These are phyloP conservation scores for Coleophoma cylindrospora DNA, from an alignment of 2,329 filamentous ascomycete genomes.

Conservation along the genomic window DNA sequence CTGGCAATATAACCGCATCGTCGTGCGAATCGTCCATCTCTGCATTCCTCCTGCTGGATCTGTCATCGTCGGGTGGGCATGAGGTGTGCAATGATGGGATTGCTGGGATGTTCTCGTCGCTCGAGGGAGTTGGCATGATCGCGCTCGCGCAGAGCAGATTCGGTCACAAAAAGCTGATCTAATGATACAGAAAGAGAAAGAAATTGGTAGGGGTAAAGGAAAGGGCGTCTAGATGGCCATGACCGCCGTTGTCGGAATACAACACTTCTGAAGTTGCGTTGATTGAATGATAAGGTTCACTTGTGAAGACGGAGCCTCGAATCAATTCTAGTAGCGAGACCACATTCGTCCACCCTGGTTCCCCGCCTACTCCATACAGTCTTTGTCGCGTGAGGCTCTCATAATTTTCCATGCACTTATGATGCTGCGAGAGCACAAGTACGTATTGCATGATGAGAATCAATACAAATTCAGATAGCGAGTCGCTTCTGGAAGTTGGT, in stretches of 20 bases:
- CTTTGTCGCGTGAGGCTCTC: not conserved
- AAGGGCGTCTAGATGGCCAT: constrained; percentile 19
- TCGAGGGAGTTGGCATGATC: constrained; percentile 29
- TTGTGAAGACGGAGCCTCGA: not conserved
- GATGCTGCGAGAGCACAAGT: no score
- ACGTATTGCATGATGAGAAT: no score
- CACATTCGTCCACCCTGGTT: not conserved
- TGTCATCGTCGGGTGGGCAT: constrained; percentile 38
- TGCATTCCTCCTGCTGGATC: constrained; percentile 26
- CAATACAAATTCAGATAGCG: no score
- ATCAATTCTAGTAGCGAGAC: not conserved
- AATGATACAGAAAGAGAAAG: constrained; percentile 24
- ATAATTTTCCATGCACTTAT: no score
- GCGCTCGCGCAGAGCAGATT: constrained; percentile 25
- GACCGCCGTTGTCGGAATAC: constrained; percentile 8
- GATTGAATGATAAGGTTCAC: not conserved
- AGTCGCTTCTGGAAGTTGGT: not conserved
- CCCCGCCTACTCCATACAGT: not conserved
- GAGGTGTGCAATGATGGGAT: constrained; percentile 26
- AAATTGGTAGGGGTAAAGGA: constrained; percentile 7
- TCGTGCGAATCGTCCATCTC: constrained; percentile 26
- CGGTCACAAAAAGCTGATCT: constrained; percentile 12
- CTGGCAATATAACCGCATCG: constrained; percentile 18
- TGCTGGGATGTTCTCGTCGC: constrained; percentile 16
- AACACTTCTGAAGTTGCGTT: not conserved